Evolutionary conservation across 345 rosid species (phyloP).

Genomic region (Camelina neglecta): DNA sequence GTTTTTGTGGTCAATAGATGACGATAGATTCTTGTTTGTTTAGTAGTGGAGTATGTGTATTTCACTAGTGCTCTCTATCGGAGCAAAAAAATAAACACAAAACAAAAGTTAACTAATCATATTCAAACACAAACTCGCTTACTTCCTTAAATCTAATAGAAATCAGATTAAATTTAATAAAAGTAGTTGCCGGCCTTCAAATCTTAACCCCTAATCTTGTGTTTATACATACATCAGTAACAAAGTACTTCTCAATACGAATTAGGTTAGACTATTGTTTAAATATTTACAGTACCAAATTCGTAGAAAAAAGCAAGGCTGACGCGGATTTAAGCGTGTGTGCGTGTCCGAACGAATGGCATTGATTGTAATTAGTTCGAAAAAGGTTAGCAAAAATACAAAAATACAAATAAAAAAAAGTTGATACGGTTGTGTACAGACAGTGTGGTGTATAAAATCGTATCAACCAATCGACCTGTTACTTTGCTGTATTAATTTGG

Average conservation of each 20-base stretch:
- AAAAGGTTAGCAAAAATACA: constrained; percentile 8
- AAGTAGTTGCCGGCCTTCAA: constrained; percentile 23
- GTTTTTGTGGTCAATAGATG: too few species aligned
- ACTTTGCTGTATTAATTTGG: constrained; percentile 30
- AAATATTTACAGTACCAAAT: neutral
- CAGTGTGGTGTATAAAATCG: neutral
- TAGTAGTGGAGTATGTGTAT: constrained; percentile 16
- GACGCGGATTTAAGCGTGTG: constrained; percentile 39
- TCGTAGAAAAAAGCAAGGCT: neutral
- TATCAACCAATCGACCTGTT: constrained; percentile 34
- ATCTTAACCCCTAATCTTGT: neutral
- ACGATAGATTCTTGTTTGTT: neutral
- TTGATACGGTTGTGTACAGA: constrained; percentile 1
- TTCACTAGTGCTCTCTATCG: neutral
- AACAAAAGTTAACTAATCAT: too few species aligned
- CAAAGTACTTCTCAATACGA: neutral
- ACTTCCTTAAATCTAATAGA: neutral
- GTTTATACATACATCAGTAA: neutral
- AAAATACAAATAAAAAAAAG: too few species aligned
- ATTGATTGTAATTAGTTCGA: neutral
- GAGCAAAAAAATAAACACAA: too few species aligned
- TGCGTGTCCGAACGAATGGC: constrained; percentile 13
- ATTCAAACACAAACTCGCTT: neutral
- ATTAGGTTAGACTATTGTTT: neutral
- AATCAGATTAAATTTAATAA: neutral